A percentile compares a stretch with the other conserved stretches of the same genome.
These are phyloP conservation scores for Quercus agrifolia DNA, from an alignment of 306 rosid species.

Conservation along the genomic window DNA sequence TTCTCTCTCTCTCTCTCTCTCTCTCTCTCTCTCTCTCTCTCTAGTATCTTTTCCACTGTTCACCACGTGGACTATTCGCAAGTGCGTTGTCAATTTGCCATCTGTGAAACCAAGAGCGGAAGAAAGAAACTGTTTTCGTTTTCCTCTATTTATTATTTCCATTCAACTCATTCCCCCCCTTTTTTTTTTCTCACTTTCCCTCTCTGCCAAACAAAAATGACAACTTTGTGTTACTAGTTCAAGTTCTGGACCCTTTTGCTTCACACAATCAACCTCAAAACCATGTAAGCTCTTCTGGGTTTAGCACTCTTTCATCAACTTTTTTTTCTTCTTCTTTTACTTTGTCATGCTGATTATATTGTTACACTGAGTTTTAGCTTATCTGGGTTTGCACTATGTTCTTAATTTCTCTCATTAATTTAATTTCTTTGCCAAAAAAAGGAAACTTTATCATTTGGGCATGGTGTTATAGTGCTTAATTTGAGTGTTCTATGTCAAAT, in stretches of 20 bases:
- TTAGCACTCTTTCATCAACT: not conserved
- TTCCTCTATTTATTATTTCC: not conserved
- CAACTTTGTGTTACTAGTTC: not conserved
- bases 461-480: not conserved
- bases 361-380: not conserved
- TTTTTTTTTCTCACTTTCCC: not conserved
- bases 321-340: not conserved
- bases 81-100: slow-evolving; percentile 18
- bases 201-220: not conserved
- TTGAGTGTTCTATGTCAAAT: not conserved
- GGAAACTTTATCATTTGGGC: not conserved
- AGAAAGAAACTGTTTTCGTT: not conserved
- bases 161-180: not conserved
- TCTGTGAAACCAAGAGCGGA: not conserved
- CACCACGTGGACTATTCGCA: slow-evolving; percentile 25
- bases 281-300: slow-evolving; percentile 17
- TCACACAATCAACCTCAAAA: not conserved
- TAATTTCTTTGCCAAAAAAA: not conserved
- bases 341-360: not conserved
- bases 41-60: not conserved
- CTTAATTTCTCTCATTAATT: not conserved
- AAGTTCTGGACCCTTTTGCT: not conserved
- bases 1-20: no score
- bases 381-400: not conserved
- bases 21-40: no score